These are phyloP conservation scores for Pachyrhizus erosus DNA, from an alignment of 306 rosid species.

Conservation along the genomic window DNA sequence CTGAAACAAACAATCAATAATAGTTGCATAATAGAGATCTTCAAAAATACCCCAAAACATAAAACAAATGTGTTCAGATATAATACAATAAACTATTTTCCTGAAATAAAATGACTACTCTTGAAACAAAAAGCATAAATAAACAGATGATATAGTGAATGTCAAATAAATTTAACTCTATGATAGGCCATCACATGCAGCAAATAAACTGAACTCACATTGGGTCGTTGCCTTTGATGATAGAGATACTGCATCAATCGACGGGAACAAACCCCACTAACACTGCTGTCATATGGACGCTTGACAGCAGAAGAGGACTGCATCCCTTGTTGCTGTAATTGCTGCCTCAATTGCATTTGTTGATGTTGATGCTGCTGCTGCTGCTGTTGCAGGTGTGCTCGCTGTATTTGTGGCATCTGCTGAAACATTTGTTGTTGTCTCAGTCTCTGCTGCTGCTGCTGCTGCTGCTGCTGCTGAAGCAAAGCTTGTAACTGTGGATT, in stretches of 20 bases:
- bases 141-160: background rate
- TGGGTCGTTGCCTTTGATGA: constrained; percentile 90
- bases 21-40: background rate
- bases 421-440: constrained; percentile 73
- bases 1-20: constrained; percentile 54
- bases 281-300: constrained; percentile 80
- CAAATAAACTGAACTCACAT: constrained; percentile 59
- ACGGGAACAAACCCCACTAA: constrained; percentile 91
- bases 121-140: background rate
- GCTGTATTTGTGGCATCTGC: constrained; percentile 87
- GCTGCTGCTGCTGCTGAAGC: constrained; percentile 80
- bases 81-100: background rate
- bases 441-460: constrained; percentile 82
- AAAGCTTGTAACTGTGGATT: constrained; percentile 81
- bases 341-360: constrained; percentile 84
- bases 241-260: constrained; percentile 96
- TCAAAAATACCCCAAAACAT: constrained; percentile 10
- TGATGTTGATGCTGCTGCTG: constrained; percentile 63
- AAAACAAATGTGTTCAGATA: constrained; percentile 12
- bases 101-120: background rate
- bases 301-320: constrained; percentile 68
- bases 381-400: constrained; percentile 73
- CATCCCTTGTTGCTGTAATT: constrained; percentile 80
- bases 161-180: constrained; percentile 14
- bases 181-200: constrained; percentile 11